Evolutionary conservation across 495 filamentous ascomycete genomes (phyloP).

Genomic region (Pseudotulostoma volvatum): DNA sequence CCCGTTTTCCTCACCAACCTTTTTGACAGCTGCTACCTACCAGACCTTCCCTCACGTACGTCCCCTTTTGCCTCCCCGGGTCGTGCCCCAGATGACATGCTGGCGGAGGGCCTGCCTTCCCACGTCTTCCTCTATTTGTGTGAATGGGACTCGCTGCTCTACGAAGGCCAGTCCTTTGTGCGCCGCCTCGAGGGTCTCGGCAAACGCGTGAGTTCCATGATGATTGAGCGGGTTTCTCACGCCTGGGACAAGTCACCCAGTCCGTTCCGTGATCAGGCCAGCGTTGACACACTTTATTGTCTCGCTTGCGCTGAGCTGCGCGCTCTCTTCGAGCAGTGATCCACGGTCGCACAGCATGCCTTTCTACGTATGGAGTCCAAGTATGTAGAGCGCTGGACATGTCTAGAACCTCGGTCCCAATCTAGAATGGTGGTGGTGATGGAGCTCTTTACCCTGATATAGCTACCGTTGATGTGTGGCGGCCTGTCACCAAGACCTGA

Average conservation of each 20-base stretch:
- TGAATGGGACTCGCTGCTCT: slow-evolving; percentile 82
- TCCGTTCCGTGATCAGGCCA: slow-evolving; percentile 41
- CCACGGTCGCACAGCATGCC: too few relatives aligned
- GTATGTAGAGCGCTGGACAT: too few relatives aligned
- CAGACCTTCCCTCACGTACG: slow-evolving; percentile 28
- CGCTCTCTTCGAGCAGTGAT: slow-evolving; percentile 21
- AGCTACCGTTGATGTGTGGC: too few relatives aligned
- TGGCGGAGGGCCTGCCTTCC: slow-evolving; percentile 37
- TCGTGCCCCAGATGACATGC: slow-evolving; percentile 36
- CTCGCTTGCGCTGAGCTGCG: slow-evolving; percentile 32
- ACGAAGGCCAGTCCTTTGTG: slow-evolving; percentile 56
- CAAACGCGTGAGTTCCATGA: slow-evolving; percentile 51
- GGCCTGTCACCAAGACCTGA: too few relatives aligned
- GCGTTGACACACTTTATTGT: slow-evolving; percentile 24
- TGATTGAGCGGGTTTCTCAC: slow-evolving; percentile 59
- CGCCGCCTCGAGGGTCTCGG: slow-evolving; percentile 43
- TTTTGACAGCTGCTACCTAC: slow-evolving; percentile 75
- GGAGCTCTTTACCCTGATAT: too few relatives aligned
- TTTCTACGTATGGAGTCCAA: too few relatives aligned
- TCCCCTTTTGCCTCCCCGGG: slow-evolving; percentile 50
- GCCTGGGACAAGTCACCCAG: slow-evolving; percentile 82
- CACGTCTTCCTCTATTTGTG: slow-evolving; percentile 63
- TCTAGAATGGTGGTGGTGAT: too few relatives aligned
- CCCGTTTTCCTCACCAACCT: slow-evolving; percentile 59
- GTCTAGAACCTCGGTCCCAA: too few relatives aligned